Evolutionary conservation across 352 stramenopile species (phyloP).

Genomic region (Globisporangium parvum): DNA sequence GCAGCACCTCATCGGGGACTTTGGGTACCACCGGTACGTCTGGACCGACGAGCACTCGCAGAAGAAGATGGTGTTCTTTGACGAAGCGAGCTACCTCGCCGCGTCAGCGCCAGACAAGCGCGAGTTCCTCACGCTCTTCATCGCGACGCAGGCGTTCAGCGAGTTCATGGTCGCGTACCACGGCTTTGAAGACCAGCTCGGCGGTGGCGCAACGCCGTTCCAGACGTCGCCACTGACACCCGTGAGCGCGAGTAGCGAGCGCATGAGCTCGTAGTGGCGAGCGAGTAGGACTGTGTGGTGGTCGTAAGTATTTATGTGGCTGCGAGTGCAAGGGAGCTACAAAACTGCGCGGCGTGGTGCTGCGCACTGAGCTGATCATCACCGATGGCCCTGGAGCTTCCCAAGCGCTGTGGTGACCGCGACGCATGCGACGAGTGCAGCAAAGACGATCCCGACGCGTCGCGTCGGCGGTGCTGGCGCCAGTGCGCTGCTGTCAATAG

Average conservation of each 20-base stretch:
- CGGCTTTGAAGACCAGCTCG: slow-evolving; percentile 59
- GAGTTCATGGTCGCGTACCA: slow-evolving; percentile 82
- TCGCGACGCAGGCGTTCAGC: slow-evolving; percentile 78
- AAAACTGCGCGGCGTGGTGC: too few relatives aligned
- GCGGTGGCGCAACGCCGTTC: slow-evolving; percentile 12
- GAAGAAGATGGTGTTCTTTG: slow-evolving; percentile 76
- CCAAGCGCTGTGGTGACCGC: slow-evolving; percentile 9
- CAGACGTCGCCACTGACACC: not conserved
- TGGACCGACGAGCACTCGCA: slow-evolving; percentile 84
- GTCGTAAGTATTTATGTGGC: too few relatives aligned
- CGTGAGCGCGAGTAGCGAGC: not conserved
- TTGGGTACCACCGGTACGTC: slow-evolving; percentile 79
- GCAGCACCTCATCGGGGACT: slow-evolving; percentile 69
- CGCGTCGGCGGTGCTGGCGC: not conserved
- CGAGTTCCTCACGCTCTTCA: slow-evolving; percentile 82
- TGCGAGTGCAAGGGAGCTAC: too few relatives aligned
- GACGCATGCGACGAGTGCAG: slow-evolving; percentile 5
- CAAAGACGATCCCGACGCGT: slow-evolving; percentile 5
- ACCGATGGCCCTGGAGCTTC: not conserved
- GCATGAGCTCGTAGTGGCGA: too few relatives aligned
- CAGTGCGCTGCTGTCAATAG: not conserved
- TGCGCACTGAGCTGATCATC: too few relatives aligned
- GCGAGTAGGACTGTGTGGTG: too few relatives aligned
- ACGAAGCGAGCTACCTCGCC: slow-evolving; percentile 81
- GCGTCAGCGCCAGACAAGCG: slow-evolving; percentile 65